Percentiles rank a stretch among this genome's conserved stretches.
Evolutionary conservation across 2,329 filamentous ascomycete species (phyloP).

Genomic region (Coniochaeta pulveracea): DNA sequence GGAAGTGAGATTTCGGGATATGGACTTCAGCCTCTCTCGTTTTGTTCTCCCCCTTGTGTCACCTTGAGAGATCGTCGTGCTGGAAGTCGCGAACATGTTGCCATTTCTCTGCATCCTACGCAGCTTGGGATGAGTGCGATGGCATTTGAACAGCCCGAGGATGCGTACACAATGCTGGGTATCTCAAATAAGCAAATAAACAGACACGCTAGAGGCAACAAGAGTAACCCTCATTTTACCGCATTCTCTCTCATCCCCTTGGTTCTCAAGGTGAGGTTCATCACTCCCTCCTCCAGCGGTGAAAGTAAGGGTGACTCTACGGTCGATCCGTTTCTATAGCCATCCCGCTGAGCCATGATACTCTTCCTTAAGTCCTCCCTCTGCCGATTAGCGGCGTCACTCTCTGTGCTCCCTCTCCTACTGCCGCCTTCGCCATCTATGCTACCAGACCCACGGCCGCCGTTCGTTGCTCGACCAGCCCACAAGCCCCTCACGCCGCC

Average conservation of each 20-base stretch:
- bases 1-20: too few species aligned
- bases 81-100: too few species aligned
- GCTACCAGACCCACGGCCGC: slow-evolving; percentile 20
- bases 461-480: slow-evolving; percentile 31
- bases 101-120: too few species aligned
- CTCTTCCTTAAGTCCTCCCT: slow-evolving; percentile 29
- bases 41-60: too few species aligned
- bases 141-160: too few species aligned
- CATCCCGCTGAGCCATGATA: slow-evolving; percentile 16
- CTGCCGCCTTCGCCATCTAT: slow-evolving; percentile 16
- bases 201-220: too few species aligned
- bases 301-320: slow-evolving; percentile 8
- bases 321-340: slow-evolving; percentile 5
- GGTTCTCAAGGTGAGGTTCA: slow-evolving; percentile 40
- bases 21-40: too few species aligned
- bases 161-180: too few species aligned
- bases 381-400: slow-evolving; percentile 26
- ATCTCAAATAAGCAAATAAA: slow-evolving; percentile 3
- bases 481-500: slow-evolving; percentile 50
- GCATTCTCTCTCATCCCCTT: slow-evolving; percentile 39
- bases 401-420: slow-evolving; percentile 30
- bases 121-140: too few species aligned
- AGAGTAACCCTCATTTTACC: background rate
- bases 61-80: too few species aligned
- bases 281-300: slow-evolving; percentile 33